Evolutionary conservation across 2,329 filamentous ascomycete species (phyloP), one percentile per base, ranked within the genome.

Genomic region (Cordyceps militaris): DNA sequence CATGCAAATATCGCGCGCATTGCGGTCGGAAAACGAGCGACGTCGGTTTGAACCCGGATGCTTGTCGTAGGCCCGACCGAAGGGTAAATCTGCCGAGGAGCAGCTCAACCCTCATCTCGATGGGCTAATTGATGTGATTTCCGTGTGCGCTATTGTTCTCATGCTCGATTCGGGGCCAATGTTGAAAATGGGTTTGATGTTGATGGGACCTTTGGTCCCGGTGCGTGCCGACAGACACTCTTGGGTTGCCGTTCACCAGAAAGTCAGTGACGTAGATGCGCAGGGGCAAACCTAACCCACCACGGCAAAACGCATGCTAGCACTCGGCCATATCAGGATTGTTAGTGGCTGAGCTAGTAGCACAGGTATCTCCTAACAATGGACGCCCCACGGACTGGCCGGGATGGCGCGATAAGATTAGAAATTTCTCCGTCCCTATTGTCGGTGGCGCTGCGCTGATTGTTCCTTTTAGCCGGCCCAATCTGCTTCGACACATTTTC

Each of bases 71-170:
- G 62, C 65, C 67, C 51, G 70, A 67, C 63, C 67, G 78, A 64
- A 73, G 68, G 68, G 73, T 77, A 61, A 74, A 67, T 64, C 76
- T 75, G 70, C 76, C 70, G 43, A 77, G 61, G 58, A 71, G 63
- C 64, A 76, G 69, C 63, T 69, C 71, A 66, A 71, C 65, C 67
- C 74, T 78, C 78, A 82, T 81, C 61, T 71, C 73, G 72, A 62
- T 58, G 66, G 61, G 38, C 66, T 61, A 56, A 52, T 54, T 54
- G 57, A 43, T 43, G 42, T 21, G 19, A 2, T 28, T 44, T n/a
- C 36, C 16, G 28, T 43, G 28, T 51, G 30, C 21, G 11, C 13
- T 23, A n/a, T 21, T 38, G 23, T 57, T 51, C 26, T 57, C 55
- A 57, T 57, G 38, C 55, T 57, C 47, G 30, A 28, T 21, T 34